phyloP scores from a whole-genome alignment of 2,329 filamentous ascomycete species.

The Epichloe typhina region DNA sequence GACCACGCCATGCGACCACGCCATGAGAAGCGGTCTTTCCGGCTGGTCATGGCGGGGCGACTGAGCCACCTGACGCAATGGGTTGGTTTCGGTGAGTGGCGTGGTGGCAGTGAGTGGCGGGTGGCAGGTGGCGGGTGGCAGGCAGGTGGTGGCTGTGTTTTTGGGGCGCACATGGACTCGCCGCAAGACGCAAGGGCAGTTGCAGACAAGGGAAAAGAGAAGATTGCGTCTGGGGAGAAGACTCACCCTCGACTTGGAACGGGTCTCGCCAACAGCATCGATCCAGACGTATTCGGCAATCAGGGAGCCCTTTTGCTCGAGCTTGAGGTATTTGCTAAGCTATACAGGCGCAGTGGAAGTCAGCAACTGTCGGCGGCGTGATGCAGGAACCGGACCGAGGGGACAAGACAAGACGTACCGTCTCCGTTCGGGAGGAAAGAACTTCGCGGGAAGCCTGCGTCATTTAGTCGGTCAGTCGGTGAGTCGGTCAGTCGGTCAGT shows the following conservation, averaged over 20 bases:
- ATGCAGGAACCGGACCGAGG: background rate
- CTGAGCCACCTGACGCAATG: too few relatives aligned
- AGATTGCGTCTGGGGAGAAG: slow-evolving; percentile 5
- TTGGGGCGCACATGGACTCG: slow-evolving; percentile 4
- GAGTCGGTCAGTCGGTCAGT: background rate
- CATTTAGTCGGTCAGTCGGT: too few relatives aligned
- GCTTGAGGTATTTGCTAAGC: slow-evolving; percentile 83
- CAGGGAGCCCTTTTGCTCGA: slow-evolving; percentile 77
- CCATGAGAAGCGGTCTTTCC: background rate
- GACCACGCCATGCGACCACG: too few relatives aligned
- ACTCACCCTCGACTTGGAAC: slow-evolving; percentile 93
- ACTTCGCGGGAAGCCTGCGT: slow-evolving; percentile 15
- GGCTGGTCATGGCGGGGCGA: background rate
- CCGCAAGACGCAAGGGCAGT: background rate
- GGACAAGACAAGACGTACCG: slow-evolving; percentile 14
- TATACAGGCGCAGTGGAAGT: slow-evolving; percentile 25
- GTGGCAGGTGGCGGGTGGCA: too few relatives aligned
- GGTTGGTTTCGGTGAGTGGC: background rate
- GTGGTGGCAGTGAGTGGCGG: background rate
- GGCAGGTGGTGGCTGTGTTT: background rate
- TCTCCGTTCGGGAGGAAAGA: slow-evolving; percentile 20
- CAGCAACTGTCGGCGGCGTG: slow-evolving; percentile 10
- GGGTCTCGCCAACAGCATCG: slow-evolving; percentile 67
- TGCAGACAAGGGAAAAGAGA: background rate
- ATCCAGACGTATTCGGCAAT: slow-evolving; percentile 98